A percentile compares a stretch with the other conserved stretches of the same genome.
phyloP scores from a whole-genome alignment of 23 red algal genomes.

The Gracilaria gracilis region DNA sequence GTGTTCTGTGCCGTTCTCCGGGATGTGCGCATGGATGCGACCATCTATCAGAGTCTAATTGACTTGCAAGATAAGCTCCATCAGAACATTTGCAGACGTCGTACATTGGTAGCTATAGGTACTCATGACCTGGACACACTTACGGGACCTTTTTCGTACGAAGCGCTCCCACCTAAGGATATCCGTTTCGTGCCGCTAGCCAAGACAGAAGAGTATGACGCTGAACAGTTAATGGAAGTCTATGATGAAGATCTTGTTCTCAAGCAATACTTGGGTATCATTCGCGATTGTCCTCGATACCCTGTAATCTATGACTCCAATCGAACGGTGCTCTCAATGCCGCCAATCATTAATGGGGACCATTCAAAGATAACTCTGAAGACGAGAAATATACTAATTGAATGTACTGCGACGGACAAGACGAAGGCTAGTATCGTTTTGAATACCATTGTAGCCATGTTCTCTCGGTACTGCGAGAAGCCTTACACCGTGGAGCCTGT shows the following conservation, averaged over 20 bases:
- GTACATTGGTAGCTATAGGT: conserved; percentile 96
- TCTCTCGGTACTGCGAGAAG: conserved; percentile 78
- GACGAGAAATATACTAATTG: conserved; percentile 96
- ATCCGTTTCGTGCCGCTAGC: conserved; percentile 86
- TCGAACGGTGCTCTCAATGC: conserved; percentile 88
- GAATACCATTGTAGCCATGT: conserved; percentile 84
- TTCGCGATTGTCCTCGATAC: conserved; percentile 70
- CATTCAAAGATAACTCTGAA: conserved; percentile 84
- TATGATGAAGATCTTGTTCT: conserved; percentile 88
- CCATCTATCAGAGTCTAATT: conserved; percentile 92
- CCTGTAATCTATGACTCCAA: conserved; percentile 87
- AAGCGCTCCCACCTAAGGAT: conserved; percentile 70
- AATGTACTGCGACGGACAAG: conserved; percentile 96
- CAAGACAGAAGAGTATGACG: conserved; percentile 71
- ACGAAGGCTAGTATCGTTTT: conserved; percentile 89
- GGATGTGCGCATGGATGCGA: conserved; percentile 66
- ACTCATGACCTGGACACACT: conserved; percentile 97
- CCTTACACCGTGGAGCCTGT: conserved; percentile 91
- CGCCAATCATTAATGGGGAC: conserved; percentile 99
- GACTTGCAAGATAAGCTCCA: conserved; percentile 98
- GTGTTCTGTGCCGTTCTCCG: conserved; percentile 91
- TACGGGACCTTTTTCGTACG: conserved; percentile 78
- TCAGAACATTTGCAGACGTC: conserved; percentile 92
- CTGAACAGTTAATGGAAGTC: conserved; percentile 76
- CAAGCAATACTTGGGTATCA: conserved; percentile 90